Percentiles rank a stretch among this genome's conserved stretches.
These are phyloP conservation scores for Castanea mollissima DNA, from an alignment of 306 rosid species.

Conservation along the genomic window DNA sequence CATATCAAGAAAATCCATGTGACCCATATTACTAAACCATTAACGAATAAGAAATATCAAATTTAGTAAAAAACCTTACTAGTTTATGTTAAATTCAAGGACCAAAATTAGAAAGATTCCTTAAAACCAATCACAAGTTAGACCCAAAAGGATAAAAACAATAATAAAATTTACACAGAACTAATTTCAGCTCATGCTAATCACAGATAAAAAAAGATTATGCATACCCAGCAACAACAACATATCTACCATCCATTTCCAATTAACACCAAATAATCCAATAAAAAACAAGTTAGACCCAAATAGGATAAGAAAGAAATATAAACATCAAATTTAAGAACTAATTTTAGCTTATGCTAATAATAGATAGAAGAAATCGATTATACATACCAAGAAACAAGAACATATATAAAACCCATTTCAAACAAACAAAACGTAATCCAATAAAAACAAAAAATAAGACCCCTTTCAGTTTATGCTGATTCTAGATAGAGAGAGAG, in stretches of 20 bases:
- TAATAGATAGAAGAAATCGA: background rate
- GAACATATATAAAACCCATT: background rate
- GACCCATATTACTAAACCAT: background rate
- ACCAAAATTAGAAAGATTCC: constrained; percentile 11
- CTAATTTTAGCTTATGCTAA: background rate
- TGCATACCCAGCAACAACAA: background rate
- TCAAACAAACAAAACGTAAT: constrained; percentile 9
- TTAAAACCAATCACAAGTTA: background rate
- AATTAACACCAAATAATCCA: constrained; percentile 12
- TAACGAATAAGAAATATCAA: background rate
- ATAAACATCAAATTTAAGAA: background rate
- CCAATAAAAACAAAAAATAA: background rate
- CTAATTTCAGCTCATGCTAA: background rate
- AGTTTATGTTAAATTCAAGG: background rate
- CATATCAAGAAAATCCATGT: background rate
- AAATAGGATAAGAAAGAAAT: background rate
- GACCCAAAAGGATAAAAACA: background rate
- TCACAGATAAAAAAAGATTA: background rate
- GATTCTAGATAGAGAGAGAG: constrained; percentile 12
- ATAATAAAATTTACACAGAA: background rate
- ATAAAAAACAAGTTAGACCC: background rate
- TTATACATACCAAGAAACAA: background rate
- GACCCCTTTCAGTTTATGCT: background rate
- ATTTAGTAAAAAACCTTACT: too few relatives aligned
- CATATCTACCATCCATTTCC: background rate